These are phyloP conservation scores for Pythium vanterpoolii DNA, from an alignment of 352 stramenopile species.

Conservation along the genomic window DNA sequence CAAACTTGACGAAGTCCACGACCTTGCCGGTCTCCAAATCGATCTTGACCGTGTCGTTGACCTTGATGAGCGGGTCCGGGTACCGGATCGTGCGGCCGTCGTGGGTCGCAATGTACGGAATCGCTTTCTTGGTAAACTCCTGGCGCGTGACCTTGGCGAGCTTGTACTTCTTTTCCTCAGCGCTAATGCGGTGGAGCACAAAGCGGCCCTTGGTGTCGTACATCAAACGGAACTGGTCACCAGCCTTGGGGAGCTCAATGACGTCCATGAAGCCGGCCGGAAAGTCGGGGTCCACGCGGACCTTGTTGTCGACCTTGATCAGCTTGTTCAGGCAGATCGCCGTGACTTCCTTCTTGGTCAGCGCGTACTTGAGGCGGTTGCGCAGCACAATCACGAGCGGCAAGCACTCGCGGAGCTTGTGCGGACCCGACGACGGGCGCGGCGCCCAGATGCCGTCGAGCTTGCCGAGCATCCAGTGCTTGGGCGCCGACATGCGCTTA, in stretches of 20 bases:
- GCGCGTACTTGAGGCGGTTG: slow-evolving; percentile 99
- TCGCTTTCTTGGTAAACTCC: slow-evolving; percentile 95
- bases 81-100: slow-evolving; percentile 99
- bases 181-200: slow-evolving; percentile 94
- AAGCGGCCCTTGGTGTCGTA: slow-evolving; percentile 99
- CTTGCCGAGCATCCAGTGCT: slow-evolving; percentile 91
- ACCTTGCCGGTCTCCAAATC: slow-evolving; percentile 98
- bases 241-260: slow-evolving; percentile 96
- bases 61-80: slow-evolving; percentile 97
- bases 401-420: slow-evolving; percentile 98
- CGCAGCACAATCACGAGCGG: slow-evolving; percentile 97
- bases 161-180: slow-evolving; percentile 98
- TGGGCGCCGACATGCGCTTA: slow-evolving; percentile 83
- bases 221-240: slow-evolving; percentile 96
- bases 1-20: slow-evolving; percentile 98
- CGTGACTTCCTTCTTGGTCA: slow-evolving; percentile 97
- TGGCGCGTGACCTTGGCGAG: slow-evolving; percentile 97
- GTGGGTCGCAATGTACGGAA: slow-evolving; percentile 98
- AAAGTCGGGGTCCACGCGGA: slow-evolving; percentile 98
- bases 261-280: slow-evolving; percentile 99
- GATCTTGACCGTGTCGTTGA: slow-evolving; percentile 99
- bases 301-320: slow-evolving; percentile 97
- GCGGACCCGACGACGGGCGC: slow-evolving; percentile 94
- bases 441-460: slow-evolving; percentile 91
- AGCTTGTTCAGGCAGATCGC: slow-evolving; percentile 99